phyloP scores from a whole-genome alignment of 2,329 filamentous ascomycete genomes.

The Pseudogymnoascus sp. region DNA sequence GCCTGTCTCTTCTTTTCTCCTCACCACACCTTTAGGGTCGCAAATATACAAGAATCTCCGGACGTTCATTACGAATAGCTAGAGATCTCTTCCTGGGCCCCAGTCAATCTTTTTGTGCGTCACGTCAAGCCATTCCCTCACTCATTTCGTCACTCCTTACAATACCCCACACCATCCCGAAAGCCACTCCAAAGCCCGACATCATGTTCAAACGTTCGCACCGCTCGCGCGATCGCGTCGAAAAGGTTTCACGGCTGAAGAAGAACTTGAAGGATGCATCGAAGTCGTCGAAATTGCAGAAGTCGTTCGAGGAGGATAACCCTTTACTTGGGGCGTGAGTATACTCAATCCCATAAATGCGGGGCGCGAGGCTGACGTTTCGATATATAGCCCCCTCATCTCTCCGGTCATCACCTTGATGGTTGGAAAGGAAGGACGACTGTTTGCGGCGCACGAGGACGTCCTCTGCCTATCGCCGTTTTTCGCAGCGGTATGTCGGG shows the following conservation, averaged over 20 bases:
- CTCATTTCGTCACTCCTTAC: conserved; percentile 30
- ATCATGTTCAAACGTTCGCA: conserved; percentile 91
- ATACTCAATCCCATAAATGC: conserved; percentile 14
- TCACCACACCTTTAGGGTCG: conserved; percentile 31
- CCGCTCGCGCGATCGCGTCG: conserved; percentile 72
- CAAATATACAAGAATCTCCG: conserved; percentile 29
- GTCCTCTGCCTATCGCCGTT: conserved; percentile 78
- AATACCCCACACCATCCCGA: conserved; percentile 20
- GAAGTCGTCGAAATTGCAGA: conserved; percentile 78
- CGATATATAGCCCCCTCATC: conserved; percentile 27
- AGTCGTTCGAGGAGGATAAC: conserved; percentile 58
- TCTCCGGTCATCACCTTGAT: conserved; percentile 79
- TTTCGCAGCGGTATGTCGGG: conserved; percentile 64
- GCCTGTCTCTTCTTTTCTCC: conserved; percentile 20
- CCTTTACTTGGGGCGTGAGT: conserved; percentile 38
- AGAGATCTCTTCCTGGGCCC: conserved; percentile 31
- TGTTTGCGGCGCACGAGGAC: conserved; percentile 94
- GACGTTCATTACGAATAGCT: conserved; percentile 29
- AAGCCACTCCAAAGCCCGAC: conserved; percentile 11
- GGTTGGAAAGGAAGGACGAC: conserved; percentile 72
- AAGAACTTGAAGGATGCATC: conserved; percentile 68
- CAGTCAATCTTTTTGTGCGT: conserved; percentile 32
- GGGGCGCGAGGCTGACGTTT: conserved; percentile 15
- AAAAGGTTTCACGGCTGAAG: conserved; percentile 78
- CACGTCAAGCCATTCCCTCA: conserved; percentile 24